These are phyloP conservation scores for Suillus placidus DNA, from an alignment of 768 basidiomycete species.

Conservation along the genomic window DNA sequence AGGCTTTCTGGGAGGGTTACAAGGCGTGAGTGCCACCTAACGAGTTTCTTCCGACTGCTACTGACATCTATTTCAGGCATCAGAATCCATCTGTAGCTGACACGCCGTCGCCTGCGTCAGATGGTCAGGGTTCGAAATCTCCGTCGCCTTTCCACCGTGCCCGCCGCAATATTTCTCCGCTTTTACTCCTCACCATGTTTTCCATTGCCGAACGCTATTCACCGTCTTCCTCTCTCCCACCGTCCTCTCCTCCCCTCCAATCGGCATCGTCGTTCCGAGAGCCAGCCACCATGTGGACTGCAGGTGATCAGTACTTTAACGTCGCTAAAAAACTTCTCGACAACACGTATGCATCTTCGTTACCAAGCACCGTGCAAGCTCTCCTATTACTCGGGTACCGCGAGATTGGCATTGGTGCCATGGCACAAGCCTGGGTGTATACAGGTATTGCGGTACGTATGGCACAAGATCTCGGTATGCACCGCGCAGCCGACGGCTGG, in stretches of 20 bases:
- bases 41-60: background rate
- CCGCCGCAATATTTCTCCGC: slow-evolving; percentile 54
- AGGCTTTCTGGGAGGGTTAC: slow-evolving; percentile 64
- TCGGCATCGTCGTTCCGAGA: slow-evolving; percentile 42
- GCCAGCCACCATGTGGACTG: slow-evolving; percentile 72
- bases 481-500: slow-evolving; percentile 81
- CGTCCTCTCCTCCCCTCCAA: slow-evolving; percentile 32
- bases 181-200: slow-evolving; percentile 84
- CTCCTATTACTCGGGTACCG: slow-evolving; percentile 81
- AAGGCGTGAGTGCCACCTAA: slow-evolving; percentile 35
- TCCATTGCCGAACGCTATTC: slow-evolving; percentile 79
- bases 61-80: slow-evolving; percentile 22
- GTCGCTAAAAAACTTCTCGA: slow-evolving; percentile 70
- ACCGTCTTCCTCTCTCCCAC: slow-evolving; percentile 27
- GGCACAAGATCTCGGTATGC: slow-evolving; percentile 88
- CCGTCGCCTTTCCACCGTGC: slow-evolving; percentile 44
- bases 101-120: slow-evolving; percentile 35
- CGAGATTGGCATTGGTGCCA: slow-evolving; percentile 86
- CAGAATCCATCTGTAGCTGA: slow-evolving; percentile 28
- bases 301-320: slow-evolving; percentile 73
- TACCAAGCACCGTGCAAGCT: slow-evolving; percentile 76
- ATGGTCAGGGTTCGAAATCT: slow-evolving; percentile 21
- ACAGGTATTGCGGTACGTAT: slow-evolving; percentile 90
- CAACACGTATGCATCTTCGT: slow-evolving; percentile 67
- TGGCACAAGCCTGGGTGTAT: slow-evolving; percentile 87